Base-by-base conservation (phyloP, 73 alveolate species). In the Diophrys appendiculata region DNA sequence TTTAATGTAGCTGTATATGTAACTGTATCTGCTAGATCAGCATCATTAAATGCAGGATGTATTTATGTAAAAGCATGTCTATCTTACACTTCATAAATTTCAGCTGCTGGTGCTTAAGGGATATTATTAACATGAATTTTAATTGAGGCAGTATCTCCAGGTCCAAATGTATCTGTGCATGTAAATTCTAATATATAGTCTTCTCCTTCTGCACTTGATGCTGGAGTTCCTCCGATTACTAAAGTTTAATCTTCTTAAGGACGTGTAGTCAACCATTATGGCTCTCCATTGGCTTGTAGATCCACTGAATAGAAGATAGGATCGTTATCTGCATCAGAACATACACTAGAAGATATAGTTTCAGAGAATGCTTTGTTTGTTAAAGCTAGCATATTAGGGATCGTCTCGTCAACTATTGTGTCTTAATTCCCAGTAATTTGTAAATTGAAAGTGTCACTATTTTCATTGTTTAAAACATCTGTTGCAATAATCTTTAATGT, bases 11-110 rank as follows among this genome's bases (percentile, higher is more conserved):
- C 75, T 28, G 75, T 31, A 67, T 67, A 67, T n/a, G 75, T 67
- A n/a, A 67, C 52, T 3, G 75, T 67, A 3, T 23, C 25, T n/a
- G 18, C 54, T 3, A 14, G 18, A 30, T 75, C 72, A 0, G 74
- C 65, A 75, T 75, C 83, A 3, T 65, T 25, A 54, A 75, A 75
- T 23, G 18, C 34, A 14, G 81, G 43, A 8, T 24, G 11, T 5
- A 33, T 52, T 1, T 22, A 73, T 1, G 68, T 30, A 1, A 33
- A 70, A 30, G 78, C 60, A 18, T 43, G 60, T 11, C n/a, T 18
- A 11, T 43, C 60, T 18, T 43, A 43, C 18, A 18, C n/a, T 18
- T 43, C 60, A 11, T 43, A 5, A 43, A 18, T 43, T 43, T 5
- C 5, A 11, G 60, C 60, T 11, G 5, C 18, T 43, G 60, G 60